Conservation (phyloP, 73 alveolate species). For the Stentor roeselii region DNA sequence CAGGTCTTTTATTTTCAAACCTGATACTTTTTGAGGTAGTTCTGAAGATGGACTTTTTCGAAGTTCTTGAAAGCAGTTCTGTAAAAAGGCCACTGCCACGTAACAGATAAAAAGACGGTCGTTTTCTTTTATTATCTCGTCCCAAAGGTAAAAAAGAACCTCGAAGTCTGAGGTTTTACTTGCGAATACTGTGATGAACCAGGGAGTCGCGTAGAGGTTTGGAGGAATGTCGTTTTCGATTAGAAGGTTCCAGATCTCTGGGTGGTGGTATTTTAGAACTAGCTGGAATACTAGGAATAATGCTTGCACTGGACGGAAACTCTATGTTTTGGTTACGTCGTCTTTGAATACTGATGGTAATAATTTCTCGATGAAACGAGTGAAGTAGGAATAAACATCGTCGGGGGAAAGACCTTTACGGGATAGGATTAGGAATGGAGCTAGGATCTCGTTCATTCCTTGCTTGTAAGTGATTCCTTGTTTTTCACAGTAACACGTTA, state of each 20-base stretch:
- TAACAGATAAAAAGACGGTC: constrained; percentile 39
- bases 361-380: constrained; percentile 27
- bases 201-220: constrained; percentile 83
- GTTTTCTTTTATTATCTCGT: constrained; percentile 35
- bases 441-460: constrained; percentile 77
- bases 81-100: constrained; percentile 41
- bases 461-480: constrained; percentile 61
- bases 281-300: constrained; percentile 37
- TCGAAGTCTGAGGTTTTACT: constrained; percentile 54
- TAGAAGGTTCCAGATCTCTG: constrained; percentile 44
- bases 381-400: constrained; percentile 20
- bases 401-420: neutral
- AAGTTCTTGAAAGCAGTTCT: neutral
- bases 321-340: constrained; percentile 30
- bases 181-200: constrained; percentile 80
- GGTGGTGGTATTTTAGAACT: constrained; percentile 60
- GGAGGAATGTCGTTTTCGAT: constrained; percentile 55
- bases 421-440: constrained; percentile 52
- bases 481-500: constrained; percentile 62
- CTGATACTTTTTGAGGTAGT: neutral
- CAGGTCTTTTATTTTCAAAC: neutral
- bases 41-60: neutral
- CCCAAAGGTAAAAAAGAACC: constrained; percentile 49
- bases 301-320: constrained; percentile 44
- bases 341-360: constrained; percentile 27